These are phyloP conservation scores for Solanum appendiculatum DNA, from an alignment of 257 asterid species.

Conservation along the genomic window DNA sequence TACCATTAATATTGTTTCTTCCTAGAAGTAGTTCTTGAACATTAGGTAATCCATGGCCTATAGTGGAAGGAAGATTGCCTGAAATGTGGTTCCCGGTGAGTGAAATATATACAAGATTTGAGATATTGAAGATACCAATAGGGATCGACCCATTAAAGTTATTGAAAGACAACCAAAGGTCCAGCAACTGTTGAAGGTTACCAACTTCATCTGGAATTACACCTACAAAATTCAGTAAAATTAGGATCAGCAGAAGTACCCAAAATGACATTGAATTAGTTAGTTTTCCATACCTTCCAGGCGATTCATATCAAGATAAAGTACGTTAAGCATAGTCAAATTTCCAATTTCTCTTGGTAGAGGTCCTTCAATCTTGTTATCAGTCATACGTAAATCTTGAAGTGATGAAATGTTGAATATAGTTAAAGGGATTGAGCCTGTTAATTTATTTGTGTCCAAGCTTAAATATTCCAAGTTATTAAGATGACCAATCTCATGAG, in stretches of 20 bases:
- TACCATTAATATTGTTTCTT: background rate
- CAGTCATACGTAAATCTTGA: background rate
- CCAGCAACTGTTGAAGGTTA: constrained; percentile 1
- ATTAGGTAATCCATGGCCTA: background rate
- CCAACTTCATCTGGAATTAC: constrained; percentile 17
- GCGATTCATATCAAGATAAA: constrained; percentile 6
- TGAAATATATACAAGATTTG: background rate
- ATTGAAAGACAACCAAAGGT: background rate
- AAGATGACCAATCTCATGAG: background rate
- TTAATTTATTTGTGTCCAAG: background rate
- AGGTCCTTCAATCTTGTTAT: background rate
- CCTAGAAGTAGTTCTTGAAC: background rate
- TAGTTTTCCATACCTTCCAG: constrained; percentile 6
- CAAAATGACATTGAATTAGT: background rate
- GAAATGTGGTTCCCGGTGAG: constrained; percentile 13
- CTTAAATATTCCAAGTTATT: background rate
- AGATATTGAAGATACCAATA: constrained; percentile 10
- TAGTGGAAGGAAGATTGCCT: constrained; percentile 12
- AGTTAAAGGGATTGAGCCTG: constrained; percentile 14
- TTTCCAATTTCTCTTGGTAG: background rate
- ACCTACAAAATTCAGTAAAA: constrained; percentile 1
- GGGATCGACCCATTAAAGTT: constrained; percentile 14
- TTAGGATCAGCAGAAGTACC: background rate
- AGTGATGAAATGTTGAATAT: constrained; percentile 12
- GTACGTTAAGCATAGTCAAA: background rate